Evolutionary conservation across 352 stramenopile genomes (phyloP).

Genomic region (Pythium rhizo-oryzae): DNA sequence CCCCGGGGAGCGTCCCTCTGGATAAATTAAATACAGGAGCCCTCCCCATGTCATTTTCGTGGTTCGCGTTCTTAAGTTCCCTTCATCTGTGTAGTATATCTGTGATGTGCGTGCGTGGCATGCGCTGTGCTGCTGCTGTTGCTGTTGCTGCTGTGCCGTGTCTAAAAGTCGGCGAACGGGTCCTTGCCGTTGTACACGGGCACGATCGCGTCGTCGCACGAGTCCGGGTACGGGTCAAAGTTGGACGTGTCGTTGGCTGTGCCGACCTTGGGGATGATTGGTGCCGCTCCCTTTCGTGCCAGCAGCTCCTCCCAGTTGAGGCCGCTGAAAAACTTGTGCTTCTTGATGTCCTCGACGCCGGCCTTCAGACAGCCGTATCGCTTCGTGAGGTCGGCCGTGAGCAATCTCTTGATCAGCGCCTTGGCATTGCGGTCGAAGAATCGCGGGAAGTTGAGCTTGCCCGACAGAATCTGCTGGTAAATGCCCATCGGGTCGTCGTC

Average conservation of each 20-base stretch:
- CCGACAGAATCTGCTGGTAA: constrained; percentile 95
- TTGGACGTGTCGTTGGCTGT: constrained; percentile 95
- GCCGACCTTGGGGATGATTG: constrained; percentile 93
- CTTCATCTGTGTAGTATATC: constrained; percentile 4
- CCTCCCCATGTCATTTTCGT: constrained; percentile 1
- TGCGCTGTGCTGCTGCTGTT: too few species aligned
- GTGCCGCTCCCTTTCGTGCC: constrained; percentile 86
- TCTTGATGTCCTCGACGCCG: constrained; percentile 96
- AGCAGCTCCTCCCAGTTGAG: constrained; percentile 93
- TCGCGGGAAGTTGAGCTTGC: constrained; percentile 94
- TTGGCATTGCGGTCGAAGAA: constrained; percentile 97
- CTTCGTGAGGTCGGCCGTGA: constrained; percentile 96
- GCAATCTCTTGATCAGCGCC: constrained; percentile 96
- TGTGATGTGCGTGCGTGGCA: not conserved
- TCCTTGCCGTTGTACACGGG: constrained; percentile 94
- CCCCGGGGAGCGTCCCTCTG: constrained; percentile 13
- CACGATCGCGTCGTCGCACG: constrained; percentile 87
- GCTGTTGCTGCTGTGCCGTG: constrained; percentile 8
- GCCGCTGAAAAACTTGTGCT: constrained; percentile 95
- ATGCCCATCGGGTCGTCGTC: constrained; percentile 97
- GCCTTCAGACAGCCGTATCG: constrained; percentile 97
- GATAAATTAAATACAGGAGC: constrained; percentile 37
- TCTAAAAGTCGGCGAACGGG: constrained; percentile 93
- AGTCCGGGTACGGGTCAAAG: constrained; percentile 97
- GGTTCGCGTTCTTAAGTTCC: constrained; percentile 1